phyloP scores from a whole-genome alignment of 2,329 filamentous ascomycete genomes.

The Neonectria hederae region DNA sequence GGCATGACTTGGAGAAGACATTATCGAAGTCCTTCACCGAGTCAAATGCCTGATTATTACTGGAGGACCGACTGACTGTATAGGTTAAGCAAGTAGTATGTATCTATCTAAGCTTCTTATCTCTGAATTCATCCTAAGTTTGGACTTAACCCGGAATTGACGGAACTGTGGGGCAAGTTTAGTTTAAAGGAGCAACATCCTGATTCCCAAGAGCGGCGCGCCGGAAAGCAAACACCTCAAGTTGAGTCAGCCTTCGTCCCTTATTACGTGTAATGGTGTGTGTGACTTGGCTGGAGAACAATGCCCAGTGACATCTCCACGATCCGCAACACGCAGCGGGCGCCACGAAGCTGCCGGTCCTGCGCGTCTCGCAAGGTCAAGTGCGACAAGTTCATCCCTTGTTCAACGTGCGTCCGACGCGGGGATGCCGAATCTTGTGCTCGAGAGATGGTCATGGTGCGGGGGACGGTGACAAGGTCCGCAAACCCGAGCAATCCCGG shows the following conservation, averaged over 20 bases:
- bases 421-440: conserved; percentile 27
- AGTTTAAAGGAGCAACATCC: not conserved
- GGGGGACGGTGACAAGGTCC: conserved; percentile 21
- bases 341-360: conserved; percentile 35
- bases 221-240: not conserved
- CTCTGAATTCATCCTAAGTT: too few species aligned
- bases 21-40: too few species aligned
- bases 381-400: conserved; percentile 40
- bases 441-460: conserved; percentile 24
- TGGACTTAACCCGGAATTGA: too few species aligned
- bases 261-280: not conserved
- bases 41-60: too few species aligned
- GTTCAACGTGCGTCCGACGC: conserved; percentile 36
- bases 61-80: too few species aligned
- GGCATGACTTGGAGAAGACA: too few species aligned
- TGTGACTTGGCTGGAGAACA: not conserved
- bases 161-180: too few species aligned
- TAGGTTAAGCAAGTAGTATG: too few species aligned
- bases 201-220: too few species aligned
- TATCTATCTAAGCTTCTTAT: too few species aligned
- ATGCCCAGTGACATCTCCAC: not conserved
- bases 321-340: conserved; percentile 35
- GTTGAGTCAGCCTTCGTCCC: not conserved
- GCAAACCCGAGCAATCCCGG: not conserved
- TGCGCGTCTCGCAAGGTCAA: conserved; percentile 39